These are phyloP conservation scores for Microsporum ferrugineum DNA, from an alignment of 2,329 filamentous ascomycete species.

Conservation along the genomic window DNA sequence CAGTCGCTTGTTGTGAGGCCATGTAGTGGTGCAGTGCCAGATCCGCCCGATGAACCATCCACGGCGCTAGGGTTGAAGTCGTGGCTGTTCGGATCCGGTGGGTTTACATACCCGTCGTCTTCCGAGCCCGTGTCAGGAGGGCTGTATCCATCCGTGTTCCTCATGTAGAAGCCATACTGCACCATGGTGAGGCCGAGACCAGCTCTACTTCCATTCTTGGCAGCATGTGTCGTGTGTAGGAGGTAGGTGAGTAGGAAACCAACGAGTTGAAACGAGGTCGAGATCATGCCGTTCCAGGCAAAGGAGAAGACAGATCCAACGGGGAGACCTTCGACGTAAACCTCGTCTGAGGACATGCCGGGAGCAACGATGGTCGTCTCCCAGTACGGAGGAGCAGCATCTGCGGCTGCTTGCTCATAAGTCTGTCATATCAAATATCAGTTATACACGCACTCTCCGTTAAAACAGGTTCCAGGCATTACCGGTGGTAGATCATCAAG, in stretches of 20 bases:
- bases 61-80: conserved; percentile 69
- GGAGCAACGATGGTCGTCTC: conserved; percentile 96
- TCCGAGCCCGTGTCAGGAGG: conserved; percentile 40
- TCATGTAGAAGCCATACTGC: conserved; percentile 96
- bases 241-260: conserved; percentile 97
- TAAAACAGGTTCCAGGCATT: conserved; percentile 29
- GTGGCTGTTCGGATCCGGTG: conserved; percentile 80
- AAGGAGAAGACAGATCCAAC: conserved; percentile 76
- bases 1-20: conserved; percentile 68
- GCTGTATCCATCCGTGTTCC: conserved; percentile 37
- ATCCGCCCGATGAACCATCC: conserved; percentile 25
- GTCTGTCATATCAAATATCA: conserved; percentile 45
- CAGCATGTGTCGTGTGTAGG: conserved; percentile 91
- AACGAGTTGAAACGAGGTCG: conserved; percentile 91
- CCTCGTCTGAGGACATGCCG: conserved; percentile 82
- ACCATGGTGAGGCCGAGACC: conserved; percentile 91
- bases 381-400: conserved; percentile 95
- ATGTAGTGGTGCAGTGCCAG: conserved; percentile 23
- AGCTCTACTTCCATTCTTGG: conserved; percentile 91
- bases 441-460: not conserved
- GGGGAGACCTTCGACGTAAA: conserved; percentile 91
- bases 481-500: conserved; percentile 89
- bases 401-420: conserved; percentile 95
- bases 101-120: conserved; percentile 35
- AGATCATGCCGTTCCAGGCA: conserved; percentile 77